Base-by-base conservation (phyloP, 75 land plant genomes). In the Selaginella moellendorffii region DNA sequence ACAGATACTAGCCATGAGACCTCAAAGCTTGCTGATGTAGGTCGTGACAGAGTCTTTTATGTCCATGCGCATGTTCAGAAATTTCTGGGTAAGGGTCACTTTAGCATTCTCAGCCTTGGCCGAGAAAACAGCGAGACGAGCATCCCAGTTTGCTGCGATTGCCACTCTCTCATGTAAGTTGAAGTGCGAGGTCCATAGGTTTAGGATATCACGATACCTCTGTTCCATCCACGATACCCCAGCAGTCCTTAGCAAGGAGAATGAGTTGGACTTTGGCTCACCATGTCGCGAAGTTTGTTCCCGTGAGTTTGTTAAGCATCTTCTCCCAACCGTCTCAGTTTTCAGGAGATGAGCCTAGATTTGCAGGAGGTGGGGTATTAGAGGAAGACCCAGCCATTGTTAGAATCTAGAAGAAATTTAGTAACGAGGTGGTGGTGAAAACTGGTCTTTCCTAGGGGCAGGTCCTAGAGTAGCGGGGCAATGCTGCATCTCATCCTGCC, bases 281-380 rank as follows among this genome's bases (percentile, higher is more conserved):
- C 21, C 59, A 56, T 21, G 59, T 56, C 19, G 8, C 9, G 24
- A 21, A 56, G 59, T 56, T 56, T 19, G 21, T 25, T 56, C 59
- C 59, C 24, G 59, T 56, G 24, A 56, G n/a, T 56, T 56, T 56
- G 9, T 56, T 5, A 21, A 56, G 24, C 25, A 56, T 21, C 59
- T 56, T 56, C 59, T 56, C 59, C 24, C 19, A 56, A 56, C 46
- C 46, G n/a, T n/a, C n/a, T n/a, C n/a, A n/a, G n/a, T n/a, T n/a
- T n/a, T 14, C 46, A 36, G 14, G 46, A 36, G 46, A 36, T 14
- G 46, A 36, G 46, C 46, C 46, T 36, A 36, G 46, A 36, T 36
- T 36, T 36, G 46, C 46, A 36, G 46, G 46, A 36, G 46, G 46
- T 36, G 46, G 46, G 46, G 46, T 5, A 36, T 36, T 36, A 36